These are phyloP conservation scores for Apiospora sp. DNA, from an alignment of 2,329 filamentous ascomycete genomes.

Conservation along the genomic window DNA sequence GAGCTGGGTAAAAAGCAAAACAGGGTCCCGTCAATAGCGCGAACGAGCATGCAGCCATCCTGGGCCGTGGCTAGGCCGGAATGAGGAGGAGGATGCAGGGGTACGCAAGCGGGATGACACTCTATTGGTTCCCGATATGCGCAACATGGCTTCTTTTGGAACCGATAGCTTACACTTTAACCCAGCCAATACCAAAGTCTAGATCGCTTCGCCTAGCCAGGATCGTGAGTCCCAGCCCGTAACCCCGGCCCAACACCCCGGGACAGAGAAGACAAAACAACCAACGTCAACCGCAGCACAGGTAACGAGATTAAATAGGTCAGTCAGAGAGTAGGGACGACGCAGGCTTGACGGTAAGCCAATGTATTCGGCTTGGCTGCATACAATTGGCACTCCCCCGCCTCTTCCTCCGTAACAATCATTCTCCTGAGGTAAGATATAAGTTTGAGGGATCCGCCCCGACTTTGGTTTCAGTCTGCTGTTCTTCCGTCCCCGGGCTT, in stretches of 20 bases:
- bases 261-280: background rate
- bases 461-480: background rate
- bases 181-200: background rate
- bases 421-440: background rate
- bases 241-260: background rate
- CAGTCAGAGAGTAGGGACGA: background rate
- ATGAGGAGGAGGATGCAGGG: slow-evolving; percentile 11
- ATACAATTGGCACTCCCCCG: background rate
- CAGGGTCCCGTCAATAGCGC: background rate
- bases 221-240: background rate
- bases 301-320: background rate
- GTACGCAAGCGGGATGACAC: background rate
- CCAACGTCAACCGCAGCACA: background rate
- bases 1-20: slow-evolving; percentile 9
- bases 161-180: background rate
- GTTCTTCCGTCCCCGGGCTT: background rate
- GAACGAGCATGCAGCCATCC: slow-evolving; percentile 2
- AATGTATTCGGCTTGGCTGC: background rate
- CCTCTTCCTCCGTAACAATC: background rate
- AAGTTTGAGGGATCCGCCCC: background rate
- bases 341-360: background rate
- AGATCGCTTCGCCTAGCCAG: background rate
- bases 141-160: background rate
- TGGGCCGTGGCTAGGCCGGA: slow-evolving; percentile 1
- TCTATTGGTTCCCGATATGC: slow-evolving; percentile 5